Conservation (phyloP, 2,329 filamentous ascomycete species). For the Fusarium duplospermum region DNA sequence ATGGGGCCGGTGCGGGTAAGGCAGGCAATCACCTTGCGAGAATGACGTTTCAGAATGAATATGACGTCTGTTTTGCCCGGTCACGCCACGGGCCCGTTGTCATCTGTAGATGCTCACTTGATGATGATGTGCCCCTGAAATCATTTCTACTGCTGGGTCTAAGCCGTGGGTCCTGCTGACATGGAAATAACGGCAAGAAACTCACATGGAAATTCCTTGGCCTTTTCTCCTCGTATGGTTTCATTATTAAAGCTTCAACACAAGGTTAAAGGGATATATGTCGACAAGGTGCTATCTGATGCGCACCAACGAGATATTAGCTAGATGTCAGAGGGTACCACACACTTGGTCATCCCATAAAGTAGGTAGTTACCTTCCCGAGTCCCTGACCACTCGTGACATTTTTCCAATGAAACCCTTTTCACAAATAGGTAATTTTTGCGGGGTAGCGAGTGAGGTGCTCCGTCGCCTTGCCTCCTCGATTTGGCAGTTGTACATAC, state of each 20-base stretch:
- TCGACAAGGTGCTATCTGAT: background rate
- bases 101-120: background rate
- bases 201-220: background rate
- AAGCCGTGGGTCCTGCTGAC: background rate
- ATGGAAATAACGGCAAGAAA: background rate
- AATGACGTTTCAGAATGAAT: conserved; percentile 3
- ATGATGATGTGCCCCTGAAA: conserved; percentile 1
- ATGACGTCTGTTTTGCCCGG: background rate
- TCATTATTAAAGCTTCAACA: background rate
- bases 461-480: conserved; percentile 2
- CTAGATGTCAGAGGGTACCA: background rate
- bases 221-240: background rate
- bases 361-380: background rate
- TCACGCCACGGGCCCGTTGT: background rate
- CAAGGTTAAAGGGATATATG: background rate
- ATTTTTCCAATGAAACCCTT: background rate
- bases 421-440: background rate
- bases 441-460: background rate
- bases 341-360: background rate
- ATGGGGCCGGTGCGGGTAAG: background rate
- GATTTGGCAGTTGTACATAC: background rate
- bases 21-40: background rate
- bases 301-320: conserved; percentile 1
- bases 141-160: background rate
- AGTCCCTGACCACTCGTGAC: background rate